Base-by-base conservation (phyloP, 2,329 filamentous ascomycete species). In the Emmonsiellopsis sp. region DNA sequence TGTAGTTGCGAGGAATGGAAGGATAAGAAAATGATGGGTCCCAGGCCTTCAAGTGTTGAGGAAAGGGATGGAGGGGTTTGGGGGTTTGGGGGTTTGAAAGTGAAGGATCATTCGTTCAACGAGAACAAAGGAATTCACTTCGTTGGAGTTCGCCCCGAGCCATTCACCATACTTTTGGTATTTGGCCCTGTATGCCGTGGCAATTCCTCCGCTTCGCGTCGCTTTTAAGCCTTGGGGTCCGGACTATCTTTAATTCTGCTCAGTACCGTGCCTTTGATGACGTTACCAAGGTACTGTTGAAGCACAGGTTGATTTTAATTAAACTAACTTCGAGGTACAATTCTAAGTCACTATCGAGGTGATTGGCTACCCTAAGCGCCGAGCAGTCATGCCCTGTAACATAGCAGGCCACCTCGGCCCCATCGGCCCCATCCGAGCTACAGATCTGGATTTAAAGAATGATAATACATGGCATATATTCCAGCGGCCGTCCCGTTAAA, bases 101-200 rank as follows among this genome's bases (percentile, higher is more conserved):
- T 37, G 33, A n/a, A 10, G 36, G 13, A 39, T 39, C 32, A 47
- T 47, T 47, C 36, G 31, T 47, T 47, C 32, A 21, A 47, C 13
- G n/a, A 42, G 42, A 42, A 52, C 49, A 52, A 52, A 52, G 49
- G 40, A 52, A 43, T 52, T 43, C 11, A 44, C 45, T 13, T 36
- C 32, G 17, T 36, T n/a, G 45, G 45, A 37, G 32, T 3, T 31
- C 13, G 34, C 17, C 13, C 32, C 45, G n/a, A 17, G n/a, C 17
- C 32, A 45, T 52, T 52, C 49, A 52, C 39, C 14, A 31, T 11
- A 40, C 17, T 14, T 9, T 10, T 14, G 2, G 11, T 36, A 13
- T 14, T 49, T 49, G 34, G 40, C 36, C 6, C 36, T 50, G 17
- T 14, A 42, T 40, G 45, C 14, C 43, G n/a, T 17, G 7, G 32